These are phyloP conservation scores for Pseudogymnoascus sp. DNA, from an alignment of 2,329 filamentous ascomycete species.

Conservation along the genomic window DNA sequence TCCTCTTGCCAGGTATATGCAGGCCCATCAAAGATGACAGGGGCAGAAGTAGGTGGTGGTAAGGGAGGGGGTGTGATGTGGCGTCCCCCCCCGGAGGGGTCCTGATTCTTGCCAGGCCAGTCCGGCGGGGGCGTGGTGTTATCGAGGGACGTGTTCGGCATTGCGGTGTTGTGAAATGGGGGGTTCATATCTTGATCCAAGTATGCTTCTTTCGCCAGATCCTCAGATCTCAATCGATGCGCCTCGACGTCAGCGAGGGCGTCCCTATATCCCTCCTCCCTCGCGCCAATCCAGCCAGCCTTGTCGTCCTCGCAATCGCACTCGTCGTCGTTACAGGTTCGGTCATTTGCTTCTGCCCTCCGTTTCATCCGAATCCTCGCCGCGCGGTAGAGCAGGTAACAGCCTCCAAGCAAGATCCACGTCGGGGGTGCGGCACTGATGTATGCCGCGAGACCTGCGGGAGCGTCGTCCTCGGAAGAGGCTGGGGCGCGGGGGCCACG, in stretches of 20 bases:
- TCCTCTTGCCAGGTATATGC: not conserved
- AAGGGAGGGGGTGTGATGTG: not conserved
- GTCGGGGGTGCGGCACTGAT: not conserved
- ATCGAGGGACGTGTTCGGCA: not conserved
- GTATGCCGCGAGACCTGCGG: not conserved
- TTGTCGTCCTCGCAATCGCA: conserved; percentile 1
- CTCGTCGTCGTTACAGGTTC: not conserved
- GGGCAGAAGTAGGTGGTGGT: not conserved
- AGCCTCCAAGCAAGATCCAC: not conserved
- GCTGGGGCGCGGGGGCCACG: not conserved
- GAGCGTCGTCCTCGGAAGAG: not conserved
- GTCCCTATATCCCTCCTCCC: not conserved
- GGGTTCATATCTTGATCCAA: not conserved
- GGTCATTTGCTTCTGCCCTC: not conserved
- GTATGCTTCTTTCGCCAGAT: not conserved
- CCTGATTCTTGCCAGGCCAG: not conserved
- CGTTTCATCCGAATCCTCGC: not conserved
- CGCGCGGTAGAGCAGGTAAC: not conserved
- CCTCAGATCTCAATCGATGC: not conserved
- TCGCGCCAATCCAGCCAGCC: not conserved
- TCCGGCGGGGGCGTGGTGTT: not conserved
- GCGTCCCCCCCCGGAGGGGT: not conserved
- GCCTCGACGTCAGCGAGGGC: not conserved
- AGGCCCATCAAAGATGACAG: not conserved
- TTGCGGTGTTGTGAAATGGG: not conserved